Conservation (phyloP, 306 rosid species). For the Sophora flavescens region DNA sequence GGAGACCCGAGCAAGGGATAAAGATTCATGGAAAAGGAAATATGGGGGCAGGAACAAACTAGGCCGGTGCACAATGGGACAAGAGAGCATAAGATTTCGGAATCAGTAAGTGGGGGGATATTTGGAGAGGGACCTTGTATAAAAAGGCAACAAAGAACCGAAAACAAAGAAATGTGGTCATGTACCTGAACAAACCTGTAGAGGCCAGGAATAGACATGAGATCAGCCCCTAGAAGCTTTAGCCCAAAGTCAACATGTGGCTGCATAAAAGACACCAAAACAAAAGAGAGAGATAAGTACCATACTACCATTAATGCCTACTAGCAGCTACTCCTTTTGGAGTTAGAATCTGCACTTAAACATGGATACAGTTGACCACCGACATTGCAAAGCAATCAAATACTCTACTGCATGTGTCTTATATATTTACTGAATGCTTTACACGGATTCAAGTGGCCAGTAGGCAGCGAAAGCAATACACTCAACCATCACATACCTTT, state of each 20-base stretch:
- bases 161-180: not conserved
- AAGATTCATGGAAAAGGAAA: too few relatives aligned
- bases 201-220: slow-evolving; percentile 93
- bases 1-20: too few relatives aligned
- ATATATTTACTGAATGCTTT: not conserved
- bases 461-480: not conserved
- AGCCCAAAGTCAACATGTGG: slow-evolving; percentile 92
- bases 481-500: slow-evolving; percentile 62
- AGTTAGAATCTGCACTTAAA: slow-evolving; percentile 6
- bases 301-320: slow-evolving; percentile 8
- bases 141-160: not conserved
- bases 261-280: slow-evolving; percentile 47
- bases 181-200: slow-evolving; percentile 87
- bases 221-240: slow-evolving; percentile 80
- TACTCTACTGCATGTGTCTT: slow-evolving; percentile 1
- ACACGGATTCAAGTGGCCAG: not conserved
- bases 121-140: too few relatives aligned
- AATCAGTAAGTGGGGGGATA: too few relatives aligned
- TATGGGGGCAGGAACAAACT: too few relatives aligned
- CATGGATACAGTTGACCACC: slow-evolving; percentile 18
- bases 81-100: not conserved
- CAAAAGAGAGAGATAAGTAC: not conserved
- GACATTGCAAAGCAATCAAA: slow-evolving; percentile 13
- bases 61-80: too few relatives aligned
- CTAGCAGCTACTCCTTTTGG: slow-evolving; percentile 23